Conservation (phyloP, 2,329 filamentous ascomycete species). For the Pseudopithomyces maydicus region DNA sequence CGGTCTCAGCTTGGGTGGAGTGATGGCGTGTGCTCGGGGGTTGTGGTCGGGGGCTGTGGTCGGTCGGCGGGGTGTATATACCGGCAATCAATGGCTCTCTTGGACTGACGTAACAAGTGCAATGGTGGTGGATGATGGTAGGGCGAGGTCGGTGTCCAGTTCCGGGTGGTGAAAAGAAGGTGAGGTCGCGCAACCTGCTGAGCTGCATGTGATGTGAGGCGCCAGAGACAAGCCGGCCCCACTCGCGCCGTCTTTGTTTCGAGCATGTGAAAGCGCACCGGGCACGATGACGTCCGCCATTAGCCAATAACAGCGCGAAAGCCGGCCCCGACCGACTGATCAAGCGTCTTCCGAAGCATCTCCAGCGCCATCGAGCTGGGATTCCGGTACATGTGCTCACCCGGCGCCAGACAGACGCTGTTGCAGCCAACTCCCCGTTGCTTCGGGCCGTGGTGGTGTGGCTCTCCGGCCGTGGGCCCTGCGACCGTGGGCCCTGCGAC, state of each 20-base stretch:
- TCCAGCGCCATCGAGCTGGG: not conserved
- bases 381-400: not conserved
- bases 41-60: not conserved
- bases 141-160: not conserved
- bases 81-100: not conserved
- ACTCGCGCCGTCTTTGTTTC: slow-evolving; percentile 7
- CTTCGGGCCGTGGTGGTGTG: not conserved
- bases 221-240: not conserved
- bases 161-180: not conserved
- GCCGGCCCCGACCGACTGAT: not conserved
- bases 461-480: not conserved
- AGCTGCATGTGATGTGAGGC: slow-evolving; percentile 8
- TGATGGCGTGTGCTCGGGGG: not conserved
- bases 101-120: not conserved
- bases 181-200: not conserved
- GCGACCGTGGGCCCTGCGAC: not conserved
- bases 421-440: not conserved
- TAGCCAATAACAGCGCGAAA: slow-evolving; percentile 5
- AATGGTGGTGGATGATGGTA: not conserved
- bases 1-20: slow-evolving; percentile 2
- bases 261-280: slow-evolving; percentile 15
- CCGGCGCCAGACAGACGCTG: not conserved
- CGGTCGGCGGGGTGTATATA: slow-evolving; percentile 2
- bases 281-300: slow-evolving; percentile 1
- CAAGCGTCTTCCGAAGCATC: not conserved